phyloP scores from a whole-genome alignment of 345 rosid species.

The Lepidium sativum region DNA sequence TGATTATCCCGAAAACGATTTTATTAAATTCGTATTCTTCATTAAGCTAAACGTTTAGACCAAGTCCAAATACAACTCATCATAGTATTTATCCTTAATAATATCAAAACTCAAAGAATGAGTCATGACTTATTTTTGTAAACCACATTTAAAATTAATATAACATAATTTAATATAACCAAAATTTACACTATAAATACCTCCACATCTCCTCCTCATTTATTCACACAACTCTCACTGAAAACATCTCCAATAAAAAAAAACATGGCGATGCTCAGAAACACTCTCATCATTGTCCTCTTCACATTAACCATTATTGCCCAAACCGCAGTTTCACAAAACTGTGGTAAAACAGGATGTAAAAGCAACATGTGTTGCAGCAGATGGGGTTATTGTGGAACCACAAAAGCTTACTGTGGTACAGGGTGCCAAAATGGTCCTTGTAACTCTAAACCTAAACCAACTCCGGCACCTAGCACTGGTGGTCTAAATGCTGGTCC shows the following conservation, averaged over 20 bases:
- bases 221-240: slow-evolving; percentile 7
- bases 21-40: not conserved
- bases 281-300: slow-evolving; percentile 11
- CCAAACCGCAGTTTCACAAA: slow-evolving; percentile 18
- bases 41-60: slow-evolving; percentile 3
- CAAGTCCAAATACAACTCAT: slow-evolving; percentile 10
- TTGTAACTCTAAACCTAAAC: slow-evolving; percentile 14
- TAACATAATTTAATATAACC: not conserved
- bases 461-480: slow-evolving; percentile 19
- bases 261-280: slow-evolving; percentile 9
- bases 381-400: slow-evolving; percentile 27
- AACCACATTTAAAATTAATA: not conserved
- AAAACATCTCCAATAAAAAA: not conserved
- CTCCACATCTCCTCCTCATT: not conserved
- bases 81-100: not conserved
- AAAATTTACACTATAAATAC: slow-evolving; percentile 13
- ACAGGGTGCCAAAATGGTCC: slow-evolving; percentile 29
- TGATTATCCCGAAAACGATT: not conserved
- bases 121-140: not conserved
- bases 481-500: slow-evolving; percentile 23
- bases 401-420: slow-evolving; percentile 23
- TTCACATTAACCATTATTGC: slow-evolving; percentile 11
- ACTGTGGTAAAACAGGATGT: slow-evolving; percentile 21
- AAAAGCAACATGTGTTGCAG: slow-evolving; percentile 28
- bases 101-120: slow-evolving; percentile 13